Evolutionary conservation across 2,329 filamentous ascomycete genomes (phyloP), one percentile per base, ranked within the genome.

Genomic region (Neurospora crassa): DNA sequence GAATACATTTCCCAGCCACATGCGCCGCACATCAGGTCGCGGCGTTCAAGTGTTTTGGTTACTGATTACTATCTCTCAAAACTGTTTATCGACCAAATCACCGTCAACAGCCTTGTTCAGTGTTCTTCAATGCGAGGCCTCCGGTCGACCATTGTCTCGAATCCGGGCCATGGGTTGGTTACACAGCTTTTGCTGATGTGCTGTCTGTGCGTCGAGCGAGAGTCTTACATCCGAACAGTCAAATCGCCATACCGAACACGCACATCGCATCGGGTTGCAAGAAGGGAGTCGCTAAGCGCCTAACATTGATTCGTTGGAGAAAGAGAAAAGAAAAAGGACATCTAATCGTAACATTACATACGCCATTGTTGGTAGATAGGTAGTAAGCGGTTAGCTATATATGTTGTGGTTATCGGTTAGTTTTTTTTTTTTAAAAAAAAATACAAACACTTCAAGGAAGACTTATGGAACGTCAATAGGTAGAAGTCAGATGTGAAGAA

Each of bases 321-420:
- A n/a, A n/a, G 34, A 8, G 1, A 37, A 37, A 37, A 6, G 0
- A 29, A 29, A 4, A 37, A 37, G 2, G 24, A 29, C 47, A 59
- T 16, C 7, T 34, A 2, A 16, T 7, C 47, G 47, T 34, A 14
- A 63, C 24, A 63, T 18, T 24, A 63, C 24, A 63, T 18, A 14
- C 14, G 14, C 47, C 10, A 18, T 63, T 34, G 20, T 59, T 59
- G 12, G 47, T 14, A 11, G 29, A 5, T 12, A 24, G 68, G 71
- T 72, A 18, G 71, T 53, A 73, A 71, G 69, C 69, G 69, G 53
- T 67, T 68, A 72, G 67, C 34, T 67, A 18, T 67, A 63, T 14
- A 12, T 34, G n/a, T 10, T 43, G 3, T 14, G 34, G 47, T 20
- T 34, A n/a, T n/a, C n/a, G n/a, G 24, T 34, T 34, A 14, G 24